Evolutionary conservation across 345 rosid species (phyloP).

Genomic region (Gossypium arboreum): DNA sequence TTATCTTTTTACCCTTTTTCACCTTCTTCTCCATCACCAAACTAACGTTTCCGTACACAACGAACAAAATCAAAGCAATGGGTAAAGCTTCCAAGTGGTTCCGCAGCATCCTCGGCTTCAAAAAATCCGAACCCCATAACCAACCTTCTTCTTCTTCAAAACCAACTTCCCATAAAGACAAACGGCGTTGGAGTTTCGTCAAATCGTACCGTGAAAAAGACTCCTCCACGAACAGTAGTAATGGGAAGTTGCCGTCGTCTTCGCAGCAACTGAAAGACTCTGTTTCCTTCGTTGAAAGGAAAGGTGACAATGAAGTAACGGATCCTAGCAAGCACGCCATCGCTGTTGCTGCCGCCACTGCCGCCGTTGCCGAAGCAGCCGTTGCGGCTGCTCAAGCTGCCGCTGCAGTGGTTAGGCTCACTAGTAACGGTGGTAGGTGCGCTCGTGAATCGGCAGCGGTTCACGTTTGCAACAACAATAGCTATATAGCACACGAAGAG

Average conservation of each 20-base stretch:
- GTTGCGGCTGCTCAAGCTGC: slow-evolving; percentile 79
- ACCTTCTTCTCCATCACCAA: background rate
- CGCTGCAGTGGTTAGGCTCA: slow-evolving; percentile 65
- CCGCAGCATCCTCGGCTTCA: slow-evolving; percentile 59
- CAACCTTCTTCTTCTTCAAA: slow-evolving; percentile 10
- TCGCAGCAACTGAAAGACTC: slow-evolving; percentile 9
- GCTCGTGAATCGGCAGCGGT: slow-evolving; percentile 20
- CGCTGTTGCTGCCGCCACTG: slow-evolving; percentile 79
- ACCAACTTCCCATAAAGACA: slow-evolving; percentile 35
- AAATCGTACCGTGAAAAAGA: slow-evolving; percentile 59
- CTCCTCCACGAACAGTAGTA: background rate
- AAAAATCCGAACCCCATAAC: slow-evolving; percentile 39
- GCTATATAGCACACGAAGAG: slow-evolving; percentile 27
- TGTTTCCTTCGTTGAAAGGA: slow-evolving; percentile 17
- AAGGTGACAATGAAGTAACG: slow-evolving; percentile 10
- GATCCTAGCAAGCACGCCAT: slow-evolving; percentile 58
- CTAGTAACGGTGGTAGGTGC: slow-evolving; percentile 66
- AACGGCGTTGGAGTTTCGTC: slow-evolving; percentile 87
- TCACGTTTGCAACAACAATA: slow-evolving; percentile 22
- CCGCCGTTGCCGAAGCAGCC: slow-evolving; percentile 77
- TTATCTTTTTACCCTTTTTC: background rate
- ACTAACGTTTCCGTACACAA: background rate
- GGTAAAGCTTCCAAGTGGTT: slow-evolving; percentile 94
- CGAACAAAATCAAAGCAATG: slow-evolving; percentile 27
- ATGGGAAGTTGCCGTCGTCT: background rate